These are phyloP conservation scores for Plenodomus lindquistii DNA, from an alignment of 2,329 filamentous ascomycete genomes.

Conservation along the genomic window DNA sequence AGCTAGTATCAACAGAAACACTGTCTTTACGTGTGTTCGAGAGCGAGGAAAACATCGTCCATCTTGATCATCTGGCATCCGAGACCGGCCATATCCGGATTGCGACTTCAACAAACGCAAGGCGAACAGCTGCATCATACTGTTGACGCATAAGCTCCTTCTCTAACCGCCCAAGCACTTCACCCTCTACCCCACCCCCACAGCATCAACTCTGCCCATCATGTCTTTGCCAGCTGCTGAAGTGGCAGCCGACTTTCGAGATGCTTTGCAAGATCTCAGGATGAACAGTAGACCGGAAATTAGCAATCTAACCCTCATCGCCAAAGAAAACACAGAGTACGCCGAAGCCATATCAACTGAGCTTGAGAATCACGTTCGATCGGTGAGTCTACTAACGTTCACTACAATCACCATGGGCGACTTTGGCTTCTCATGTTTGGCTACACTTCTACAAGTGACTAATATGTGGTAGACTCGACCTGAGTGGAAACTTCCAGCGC, in stretches of 20 bases:
- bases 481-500: constrained; percentile 86
- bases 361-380: constrained; percentile 89
- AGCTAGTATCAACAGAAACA: constrained; percentile 56
- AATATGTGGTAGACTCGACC: constrained; percentile 73
- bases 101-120: constrained; percentile 28
- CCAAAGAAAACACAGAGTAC: constrained; percentile 95
- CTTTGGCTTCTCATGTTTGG: background rate
- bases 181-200: constrained; percentile 10
- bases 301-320: constrained; percentile 95
- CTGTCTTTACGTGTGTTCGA: constrained; percentile 45
- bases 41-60: constrained; percentile 47
- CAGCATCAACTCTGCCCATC: constrained; percentile 47
- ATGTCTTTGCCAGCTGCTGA: constrained; percentile 76
- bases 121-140: constrained; percentile 25
- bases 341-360: constrained; percentile 90
- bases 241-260: constrained; percentile 92
- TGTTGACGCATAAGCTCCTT: constrained; percentile 23
- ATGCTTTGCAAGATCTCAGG: constrained; percentile 87
- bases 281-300: constrained; percentile 94
- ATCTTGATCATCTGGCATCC: constrained; percentile 38
- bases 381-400: constrained; percentile 65
- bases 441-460: constrained; percentile 13
- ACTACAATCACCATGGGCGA: background rate
- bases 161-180: constrained; percentile 26
- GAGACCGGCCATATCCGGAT: constrained; percentile 31